A percentile compares a stretch with the other conserved stretches of the same genome.
These are phyloP conservation scores for Nasturtium officinale DNA, from an alignment of 345 rosid genomes.

Conservation along the genomic window DNA sequence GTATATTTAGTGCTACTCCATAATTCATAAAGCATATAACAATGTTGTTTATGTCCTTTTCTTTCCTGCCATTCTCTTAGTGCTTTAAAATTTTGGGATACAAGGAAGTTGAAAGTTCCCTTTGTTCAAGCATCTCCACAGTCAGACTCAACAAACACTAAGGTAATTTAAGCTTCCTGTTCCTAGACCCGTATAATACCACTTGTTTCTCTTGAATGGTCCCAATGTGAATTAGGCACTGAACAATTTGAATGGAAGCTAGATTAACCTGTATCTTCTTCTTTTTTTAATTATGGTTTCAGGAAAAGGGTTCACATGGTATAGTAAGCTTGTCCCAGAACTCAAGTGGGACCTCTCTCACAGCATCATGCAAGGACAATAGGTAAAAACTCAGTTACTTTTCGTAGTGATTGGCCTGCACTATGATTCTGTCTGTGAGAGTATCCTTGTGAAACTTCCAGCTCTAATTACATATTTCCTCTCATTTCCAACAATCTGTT, in stretches of 20 bases:
- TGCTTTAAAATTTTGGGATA: conserved; percentile 85
- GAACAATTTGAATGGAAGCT: neutral
- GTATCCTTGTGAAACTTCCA: conserved; percentile 2
- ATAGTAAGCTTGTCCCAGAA: conserved; percentile 90
- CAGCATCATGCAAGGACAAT: conserved; percentile 94
- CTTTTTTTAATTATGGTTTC: conserved; percentile 25
- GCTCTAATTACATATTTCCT: conserved; percentile 18
- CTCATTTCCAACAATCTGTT: conserved; percentile 22
- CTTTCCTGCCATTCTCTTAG: conserved; percentile 45
- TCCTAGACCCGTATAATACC: neutral
- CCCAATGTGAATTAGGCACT: neutral
- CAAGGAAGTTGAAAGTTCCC: conserved; percentile 69
- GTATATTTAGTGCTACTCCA: neutral
- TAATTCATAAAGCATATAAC: conserved; percentile 1
- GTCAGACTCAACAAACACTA: conserved; percentile 51
- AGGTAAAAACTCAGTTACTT: conserved; percentile 48
- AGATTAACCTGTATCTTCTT: neutral
- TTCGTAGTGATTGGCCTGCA: neutral
- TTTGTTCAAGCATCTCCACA: conserved; percentile 65
- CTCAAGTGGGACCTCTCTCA: conserved; percentile 65
- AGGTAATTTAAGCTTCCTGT: conserved; percentile 45
- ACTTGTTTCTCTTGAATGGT: conserved; percentile 20
- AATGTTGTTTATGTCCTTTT: conserved; percentile 18
- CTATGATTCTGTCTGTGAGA: neutral
- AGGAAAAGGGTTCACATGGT: conserved; percentile 77